Percentiles rank a stretch among this genome's conserved stretches.
phyloP scores from a whole-genome alignment of 495 filamentous ascomycete species.

The Xylaria grammica region DNA sequence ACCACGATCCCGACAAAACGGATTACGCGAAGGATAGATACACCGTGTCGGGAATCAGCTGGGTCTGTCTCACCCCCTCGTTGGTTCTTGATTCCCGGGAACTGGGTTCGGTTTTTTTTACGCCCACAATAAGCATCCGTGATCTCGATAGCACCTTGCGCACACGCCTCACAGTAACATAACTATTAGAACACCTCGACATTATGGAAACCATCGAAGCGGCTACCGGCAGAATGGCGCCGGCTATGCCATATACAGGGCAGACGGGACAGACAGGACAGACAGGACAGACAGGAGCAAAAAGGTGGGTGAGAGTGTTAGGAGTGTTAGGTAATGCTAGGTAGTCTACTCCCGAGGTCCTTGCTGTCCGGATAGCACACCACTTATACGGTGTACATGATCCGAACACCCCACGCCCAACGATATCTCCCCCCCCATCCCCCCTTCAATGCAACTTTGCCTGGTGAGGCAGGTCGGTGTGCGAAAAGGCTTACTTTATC shows the following conservation, averaged over 20 bases:
- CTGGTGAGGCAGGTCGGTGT: conserved; percentile 18
- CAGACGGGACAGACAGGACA: no score
- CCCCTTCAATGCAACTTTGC: neutral
- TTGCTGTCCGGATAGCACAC: neutral
- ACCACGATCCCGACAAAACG: conserved; percentile 13
- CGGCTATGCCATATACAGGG: no score
- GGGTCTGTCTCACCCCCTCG: neutral
- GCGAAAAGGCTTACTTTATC: neutral
- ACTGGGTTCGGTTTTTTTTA: conserved; percentile 13
- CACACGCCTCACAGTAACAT: no score
- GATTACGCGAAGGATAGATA: conserved; percentile 16
- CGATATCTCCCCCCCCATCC: neutral
- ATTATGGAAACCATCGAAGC: no score
- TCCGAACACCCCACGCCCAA: conserved; percentile 4
- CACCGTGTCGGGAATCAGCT: neutral
- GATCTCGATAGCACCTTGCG: no score
- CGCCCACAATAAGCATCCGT: neutral
- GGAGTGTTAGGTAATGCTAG: no score
- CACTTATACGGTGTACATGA: neutral
- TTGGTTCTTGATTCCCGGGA: conserved; percentile 2
- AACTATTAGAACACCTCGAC: no score
- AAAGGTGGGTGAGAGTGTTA: no score
- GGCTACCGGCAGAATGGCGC: no score
- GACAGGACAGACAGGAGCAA: no score
- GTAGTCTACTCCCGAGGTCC: no score